Base-by-base conservation (phyloP, 306 rosid species). In the Fragaria nilgerrensis region DNA sequence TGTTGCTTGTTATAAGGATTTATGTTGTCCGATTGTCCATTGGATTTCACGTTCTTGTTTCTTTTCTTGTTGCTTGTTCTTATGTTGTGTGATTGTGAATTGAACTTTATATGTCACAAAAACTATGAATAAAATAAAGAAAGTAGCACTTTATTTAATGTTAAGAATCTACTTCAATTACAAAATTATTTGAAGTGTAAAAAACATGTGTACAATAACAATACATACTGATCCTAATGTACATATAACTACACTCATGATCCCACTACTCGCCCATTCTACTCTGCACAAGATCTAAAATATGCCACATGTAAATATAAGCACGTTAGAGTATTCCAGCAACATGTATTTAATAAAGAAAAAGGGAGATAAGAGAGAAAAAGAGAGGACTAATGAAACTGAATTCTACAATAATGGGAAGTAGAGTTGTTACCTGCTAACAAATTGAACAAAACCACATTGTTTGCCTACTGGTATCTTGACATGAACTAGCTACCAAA, bases 381-480 rank as follows among this genome's bases (percentile, higher is more conserved):
- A 15, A 25, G 27, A 25, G 27, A 43, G 27, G 22, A 5, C 16
- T 19, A 1, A 16, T 3, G 67, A 20, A 9, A n/a, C 47, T 25
- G 19, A 56, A 34, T 45, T 1, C 22, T 39, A 79, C 41, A 55
- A 44, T 25, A 27, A 32, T 0, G 13, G 65, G 25, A 0, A 39
- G 22, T 2, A 22, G 23, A 2, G 2, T 37, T 56, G 36, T 68
- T 81, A 87, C 93, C 93, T 87, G 72, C 80, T 83, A 68, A 81
- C 84, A 85, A 87, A 87, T 78, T 89, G 93, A 82, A 89, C 93
- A 71, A 89, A 89, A 56, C 93, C 93, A 82, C 93, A 89, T 12
- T 91, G 88, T 81, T 89, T 89, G 43, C 91, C 93, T 13, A 77
- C 78, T 14, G 93, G 93, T 48, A 89, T 89, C 83, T 87, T 82